Evolutionary conservation across 371 early-diverging fungal species (phyloP), one percentile per base, ranked within the genome.

Genomic region (Syncephalis plumigaleata): DNA sequence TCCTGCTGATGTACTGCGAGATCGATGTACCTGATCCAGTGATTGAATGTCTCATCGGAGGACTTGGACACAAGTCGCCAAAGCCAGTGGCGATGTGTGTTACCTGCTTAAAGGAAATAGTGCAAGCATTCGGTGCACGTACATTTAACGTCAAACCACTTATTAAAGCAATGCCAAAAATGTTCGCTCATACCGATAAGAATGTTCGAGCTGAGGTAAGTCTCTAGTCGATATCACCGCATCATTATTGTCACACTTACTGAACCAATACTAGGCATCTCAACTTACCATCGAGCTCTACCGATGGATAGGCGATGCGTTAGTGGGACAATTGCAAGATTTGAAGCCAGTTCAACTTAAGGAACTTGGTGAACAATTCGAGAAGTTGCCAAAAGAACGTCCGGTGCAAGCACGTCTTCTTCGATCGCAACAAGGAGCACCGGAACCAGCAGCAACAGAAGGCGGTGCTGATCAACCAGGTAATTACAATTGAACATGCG

Each of bases 161-260:
- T 13, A 50, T 89, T 37, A 95, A 95, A 59, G 61, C 67, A 9
- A 55, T 97, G n/a, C 68, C 84, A 2, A 81, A 86, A 52, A 65
- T 94, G 9, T 93, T 96, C 65, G 84, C 80, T 24, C 93, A 96
- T 55, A 74, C 81, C 13, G 98, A 97, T 59, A 89, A 85, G 50
- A 77, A 70, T 44, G 96, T 97, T 17, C 73, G 98, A 46, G 75
- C 78, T 15, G 97, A 96, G 68, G 86, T 81, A 42, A 63, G 65
- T 44, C 53, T n/a, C 45, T n/a, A 3, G 49, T 64, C 42, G 49
- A 59, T 0, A 45, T 63, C 2, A 60, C 48, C 59, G n/a, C n/a
- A n/a, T n/a, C n/a, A n/a, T n/a, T n/a, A n/a, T n/a, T n/a, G n/a
- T n/a, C n/a, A n/a, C n/a, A n/a, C n/a, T n/a, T n/a, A n/a, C n/a